Evolutionary conservation across 352 stramenopile genomes (phyloP), one percentile per base, ranked within the genome.

Genomic region (Phytophthora multivora): DNA sequence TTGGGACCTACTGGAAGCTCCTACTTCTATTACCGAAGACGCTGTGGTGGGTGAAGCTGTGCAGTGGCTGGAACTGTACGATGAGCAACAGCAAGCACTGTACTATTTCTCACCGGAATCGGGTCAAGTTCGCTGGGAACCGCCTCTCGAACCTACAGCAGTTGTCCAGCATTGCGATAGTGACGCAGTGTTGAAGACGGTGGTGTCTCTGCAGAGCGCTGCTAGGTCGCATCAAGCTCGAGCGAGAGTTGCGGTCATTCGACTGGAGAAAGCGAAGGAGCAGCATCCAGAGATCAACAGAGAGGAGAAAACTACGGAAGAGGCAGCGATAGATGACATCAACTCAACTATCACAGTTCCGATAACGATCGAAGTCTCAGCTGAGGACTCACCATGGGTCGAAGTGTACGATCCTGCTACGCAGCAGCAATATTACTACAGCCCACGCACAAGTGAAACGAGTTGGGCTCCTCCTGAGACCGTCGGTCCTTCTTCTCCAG

Each of bases 381-480:
- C 23, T 26, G 4, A 45, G 2, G 28, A 64, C 36, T 26, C 50
- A 11, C 41, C 69, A 9, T 90, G 80, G 78, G 66, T 90, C 25
- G 80, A 90, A 66, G 80, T 90, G 18, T 90, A 79, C 53, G 78
- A 90, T 19, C 80, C 78, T 1, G 69, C 75, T 35, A 65, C 81
- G 31, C 79, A 80, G 21, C 57, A 83, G 25, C 59, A 83, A 33
- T 90, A 90, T 50, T 90, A 90, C 57, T 82, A 83, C 49, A 83
- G 71, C 42, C 63, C 78, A 7, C 42, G 54, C 1, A 84, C 80
- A 6, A 65, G 63, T 15, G 72, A 80, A 46, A 84, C 76, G 9
- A 66, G 76, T 1, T 87, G 74, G 78, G 76, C 87, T 31, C 59
- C 72, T 0, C 72, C 80, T 6, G 60, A 58, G 8, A 31, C 66